Percentiles rank a stretch among this genome's conserved stretches.
Evolutionary conservation across 306 rosid genomes (phyloP).

Genomic region (Corylus americana): DNA sequence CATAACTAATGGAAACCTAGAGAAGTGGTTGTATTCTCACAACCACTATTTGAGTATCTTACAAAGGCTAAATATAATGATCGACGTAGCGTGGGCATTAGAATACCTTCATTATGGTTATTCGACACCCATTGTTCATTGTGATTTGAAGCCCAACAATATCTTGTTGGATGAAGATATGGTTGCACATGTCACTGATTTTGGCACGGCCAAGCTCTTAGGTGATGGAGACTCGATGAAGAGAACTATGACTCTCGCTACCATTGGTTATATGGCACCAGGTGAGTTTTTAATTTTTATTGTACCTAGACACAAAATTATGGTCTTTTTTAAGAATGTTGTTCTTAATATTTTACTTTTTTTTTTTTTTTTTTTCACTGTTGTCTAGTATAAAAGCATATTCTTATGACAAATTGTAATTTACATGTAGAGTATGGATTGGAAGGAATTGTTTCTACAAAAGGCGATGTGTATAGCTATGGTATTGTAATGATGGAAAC

Average conservation of each 20-base stretch:
- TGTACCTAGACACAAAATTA: too few species aligned
- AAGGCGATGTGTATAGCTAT: constrained; percentile 45
- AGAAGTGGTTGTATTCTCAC: constrained; percentile 11
- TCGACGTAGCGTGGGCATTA: neutral
- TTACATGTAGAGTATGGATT: constrained; percentile 32
- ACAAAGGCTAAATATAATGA: too few species aligned
- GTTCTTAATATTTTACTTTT: too few species aligned
- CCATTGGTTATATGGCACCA: constrained; percentile 52
- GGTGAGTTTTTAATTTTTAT: constrained; percentile 5
- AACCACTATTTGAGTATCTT: too few species aligned
- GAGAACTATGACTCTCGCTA: constrained; percentile 40
- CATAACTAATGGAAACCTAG: constrained; percentile 2
- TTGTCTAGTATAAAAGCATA: too few species aligned
- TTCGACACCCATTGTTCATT: constrained; percentile 28
- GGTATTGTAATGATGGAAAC: constrained; percentile 47
- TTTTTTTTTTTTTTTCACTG: too few species aligned
- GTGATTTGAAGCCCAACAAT: constrained; percentile 50
- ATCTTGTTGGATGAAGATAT: constrained; percentile 41
- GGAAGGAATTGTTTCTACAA: constrained; percentile 36
- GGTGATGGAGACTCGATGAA: constrained; percentile 24
- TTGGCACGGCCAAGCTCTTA: constrained; percentile 41
- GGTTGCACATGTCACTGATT: constrained; percentile 32
- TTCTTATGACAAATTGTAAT: neutral
- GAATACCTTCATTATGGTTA: constrained; percentile 45
- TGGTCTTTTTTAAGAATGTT: too few species aligned